Percentiles rank a stretch among this genome's conserved stretches.
phyloP scores from a whole-genome alignment of 371 early-diverging fungal species.

The Nematocida sp. region DNA sequence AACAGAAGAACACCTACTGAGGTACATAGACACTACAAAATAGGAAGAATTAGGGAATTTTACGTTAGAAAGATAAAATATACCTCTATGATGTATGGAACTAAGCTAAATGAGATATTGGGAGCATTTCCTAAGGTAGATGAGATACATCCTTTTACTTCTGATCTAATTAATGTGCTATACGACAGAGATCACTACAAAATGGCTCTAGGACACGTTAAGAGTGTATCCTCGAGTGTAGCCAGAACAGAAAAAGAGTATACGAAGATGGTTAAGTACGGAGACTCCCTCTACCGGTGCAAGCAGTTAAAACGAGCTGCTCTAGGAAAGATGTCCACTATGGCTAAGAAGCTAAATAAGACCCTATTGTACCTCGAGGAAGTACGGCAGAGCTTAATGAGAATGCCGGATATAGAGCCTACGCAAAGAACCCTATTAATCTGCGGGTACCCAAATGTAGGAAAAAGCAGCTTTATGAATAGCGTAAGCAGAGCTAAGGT shows the following conservation, averaged over 20 bases:
- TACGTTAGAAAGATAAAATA: conserved; percentile 99
- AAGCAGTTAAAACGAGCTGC: conserved; percentile 98
- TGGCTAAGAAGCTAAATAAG: conserved; percentile 95
- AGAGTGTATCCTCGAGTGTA: conserved; percentile 87
- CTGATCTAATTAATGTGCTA: conserved; percentile 98
- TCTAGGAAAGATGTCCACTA: conserved; percentile 96
- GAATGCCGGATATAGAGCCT: conserved; percentile 94
- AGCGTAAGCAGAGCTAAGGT: conserved; percentile 97
- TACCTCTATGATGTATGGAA: conserved; percentile 83
- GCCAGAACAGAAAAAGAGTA: conserved; percentile 93
- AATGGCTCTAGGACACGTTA: conserved; percentile 95
- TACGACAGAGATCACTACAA: conserved; percentile 99
- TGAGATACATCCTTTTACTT: conserved; percentile 98
- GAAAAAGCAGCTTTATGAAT: conserved; percentile 99
- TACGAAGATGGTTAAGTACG: conserved; percentile 92
- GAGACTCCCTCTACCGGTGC: conserved; percentile 95
- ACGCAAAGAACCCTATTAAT: conserved; percentile 93
- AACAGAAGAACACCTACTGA: conserved; percentile 99
- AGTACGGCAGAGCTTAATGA: conserved; percentile 93
- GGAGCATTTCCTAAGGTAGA: conserved; percentile 96
- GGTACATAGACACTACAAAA: conserved; percentile 84
- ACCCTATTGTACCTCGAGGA: conserved; percentile 94
- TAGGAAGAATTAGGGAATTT: conserved; percentile 90
- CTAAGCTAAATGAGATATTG: conserved; percentile 82
- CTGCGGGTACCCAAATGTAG: conserved; percentile 99